Percentiles rank a stretch among this genome's conserved stretches.
phyloP scores from a whole-genome alignment of 108 stramenopile species.

The Conticribra guillardii region DNA sequence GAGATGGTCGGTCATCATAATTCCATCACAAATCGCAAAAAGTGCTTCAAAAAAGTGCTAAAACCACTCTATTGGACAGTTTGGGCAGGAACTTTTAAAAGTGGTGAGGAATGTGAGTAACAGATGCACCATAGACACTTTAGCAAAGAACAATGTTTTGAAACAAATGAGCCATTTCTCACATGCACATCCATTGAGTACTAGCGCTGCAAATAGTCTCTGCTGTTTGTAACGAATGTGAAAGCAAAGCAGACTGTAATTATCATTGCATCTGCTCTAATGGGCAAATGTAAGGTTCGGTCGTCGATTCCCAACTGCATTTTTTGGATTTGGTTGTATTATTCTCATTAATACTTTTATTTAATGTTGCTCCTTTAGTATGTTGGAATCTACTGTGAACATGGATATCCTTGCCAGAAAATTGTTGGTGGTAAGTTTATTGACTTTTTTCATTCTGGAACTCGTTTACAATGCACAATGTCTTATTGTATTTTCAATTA shows the following conservation, averaged over 20 bases:
- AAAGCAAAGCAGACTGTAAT: neutral
- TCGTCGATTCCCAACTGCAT: neutral
- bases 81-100: slow-evolving; percentile 23
- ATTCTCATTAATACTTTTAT: slow-evolving; percentile 2
- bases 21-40: too few relatives aligned
- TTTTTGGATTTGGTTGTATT: slow-evolving; percentile 1
- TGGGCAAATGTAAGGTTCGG: neutral
- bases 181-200: neutral
- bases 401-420: slow-evolving; percentile 23
- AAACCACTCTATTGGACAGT: slow-evolving; percentile 28
- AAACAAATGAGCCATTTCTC: neutral
- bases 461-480: neutral
- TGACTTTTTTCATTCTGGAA: neutral
- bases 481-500: neutral
- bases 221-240: neutral
- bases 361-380: slow-evolving; percentile 1
- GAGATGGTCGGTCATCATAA: too few relatives aligned
- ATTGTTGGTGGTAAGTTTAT: slow-evolving; percentile 6
- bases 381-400: slow-evolving; percentile 29
- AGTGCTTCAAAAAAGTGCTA: slow-evolving; percentile 28
- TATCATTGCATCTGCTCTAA: neutral
- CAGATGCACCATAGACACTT: neutral
- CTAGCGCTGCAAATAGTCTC: too few relatives aligned
- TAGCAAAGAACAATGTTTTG: too few relatives aligned
- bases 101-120: neutral